These are phyloP conservation scores for Leucocoprinus sp. DNA, from an alignment of 768 basidiomycete genomes.

Conservation along the genomic window DNA sequence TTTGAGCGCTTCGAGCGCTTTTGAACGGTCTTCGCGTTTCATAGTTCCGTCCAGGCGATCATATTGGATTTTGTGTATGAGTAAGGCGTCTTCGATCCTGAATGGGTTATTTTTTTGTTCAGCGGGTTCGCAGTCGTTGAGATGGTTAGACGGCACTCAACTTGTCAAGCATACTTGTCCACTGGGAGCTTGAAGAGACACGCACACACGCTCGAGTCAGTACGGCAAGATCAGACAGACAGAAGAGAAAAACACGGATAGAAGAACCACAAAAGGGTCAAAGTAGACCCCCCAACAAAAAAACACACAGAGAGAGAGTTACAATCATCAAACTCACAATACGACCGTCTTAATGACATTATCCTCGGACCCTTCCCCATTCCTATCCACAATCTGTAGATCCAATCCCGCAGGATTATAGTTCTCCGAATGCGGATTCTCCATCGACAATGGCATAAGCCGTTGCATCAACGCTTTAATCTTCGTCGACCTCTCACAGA, in stretches of 20 bases:
- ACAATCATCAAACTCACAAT: constrained; percentile 55
- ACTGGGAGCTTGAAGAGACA: constrained; percentile 63
- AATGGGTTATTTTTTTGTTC: constrained; percentile 7
- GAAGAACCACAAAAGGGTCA: neutral
- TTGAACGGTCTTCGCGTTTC: constrained; percentile 90
- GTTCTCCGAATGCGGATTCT: constrained; percentile 82
- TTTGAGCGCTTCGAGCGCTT: constrained; percentile 89
- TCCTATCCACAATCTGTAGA: constrained; percentile 67
- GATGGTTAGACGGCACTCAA: constrained; percentile 24
- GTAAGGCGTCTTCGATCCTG: constrained; percentile 86
- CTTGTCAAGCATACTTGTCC: constrained; percentile 94
- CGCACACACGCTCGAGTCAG: constrained; percentile 3
- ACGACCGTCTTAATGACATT: constrained; percentile 85
- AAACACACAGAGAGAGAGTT: neutral
- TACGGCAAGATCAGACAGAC: constrained; percentile 12
- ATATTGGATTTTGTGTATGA: constrained; percentile 74
- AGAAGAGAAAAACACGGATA: constrained; percentile 14
- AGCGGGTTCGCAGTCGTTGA: constrained; percentile 6
- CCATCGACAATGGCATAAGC: constrained; percentile 69
- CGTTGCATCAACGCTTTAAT: constrained; percentile 77
- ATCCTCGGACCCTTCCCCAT: constrained; percentile 65
- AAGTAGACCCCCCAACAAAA: neutral
- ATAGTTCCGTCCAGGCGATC: constrained; percentile 95
- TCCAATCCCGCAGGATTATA: constrained; percentile 60
- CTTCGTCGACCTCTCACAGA: constrained; percentile 79